Base-by-base conservation (phyloP, 2,329 filamentous ascomycete species). In the Neurospora sp. region DNA sequence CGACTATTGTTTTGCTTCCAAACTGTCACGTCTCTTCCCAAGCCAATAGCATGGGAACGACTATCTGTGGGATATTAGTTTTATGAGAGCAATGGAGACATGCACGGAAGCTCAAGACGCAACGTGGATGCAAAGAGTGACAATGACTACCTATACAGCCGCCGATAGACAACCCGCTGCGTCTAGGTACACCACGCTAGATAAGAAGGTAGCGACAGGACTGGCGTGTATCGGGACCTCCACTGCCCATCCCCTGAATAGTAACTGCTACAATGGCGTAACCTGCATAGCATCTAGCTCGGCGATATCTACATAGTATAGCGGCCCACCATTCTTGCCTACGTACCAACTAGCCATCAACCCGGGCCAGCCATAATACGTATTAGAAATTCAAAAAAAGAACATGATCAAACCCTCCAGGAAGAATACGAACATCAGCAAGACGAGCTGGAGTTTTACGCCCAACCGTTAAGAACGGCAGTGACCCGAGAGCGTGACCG, bases 401-500 rank as follows among this genome's bases (percentile, higher is more conserved):
- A 62, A 62, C 12, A 33, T 33, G 52, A 33, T 52, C 43, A 23
- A 52, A 23, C 19, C 52, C 6, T 33, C 12, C 23, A 62, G 28
- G 52, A 36, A 62, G 52, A 62, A 62, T 62, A 62, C 52, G 52
- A 62, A 62, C 28, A 17, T 33, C 15, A 62, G 41, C 8, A 43
- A 33, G 52, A 62, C 52, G 52, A 62, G 23, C 52, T 62, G 52
- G 52, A 62, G 23, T 33, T 62, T 62, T 33, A 62, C 15, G 52
- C 28, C 52, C 23, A 12, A 36, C 28, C 52, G 52, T 62, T 62
- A 28, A 33, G 52, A 52, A 33, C 39, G 66, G 33, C 39, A 68
- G 68, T 71, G 70, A 70, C 68, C 66, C 40, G 62, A 40, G 66
- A 66, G 68, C 70, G 70, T 71, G 71, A 72, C 68, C 71, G 17